Conservation (phyloP, 768 basidiomycete genomes). For the Termitomyces sp. region DNA sequence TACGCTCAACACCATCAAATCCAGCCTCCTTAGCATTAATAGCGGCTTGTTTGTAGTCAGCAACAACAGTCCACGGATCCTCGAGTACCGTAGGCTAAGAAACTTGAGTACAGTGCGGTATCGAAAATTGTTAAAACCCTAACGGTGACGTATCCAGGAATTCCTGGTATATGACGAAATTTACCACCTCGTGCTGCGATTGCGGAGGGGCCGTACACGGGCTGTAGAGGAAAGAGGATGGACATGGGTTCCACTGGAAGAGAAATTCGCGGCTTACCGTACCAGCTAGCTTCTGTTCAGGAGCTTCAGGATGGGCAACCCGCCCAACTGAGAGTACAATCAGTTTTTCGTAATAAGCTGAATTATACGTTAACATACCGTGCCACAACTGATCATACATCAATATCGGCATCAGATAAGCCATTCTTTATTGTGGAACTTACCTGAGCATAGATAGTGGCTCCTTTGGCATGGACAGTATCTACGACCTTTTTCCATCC, state of each 20-base stretch:
- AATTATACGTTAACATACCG: constrained; percentile 17
- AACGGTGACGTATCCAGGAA: constrained; percentile 34
- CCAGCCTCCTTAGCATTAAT: constrained; percentile 45
- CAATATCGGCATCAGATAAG: background rate
- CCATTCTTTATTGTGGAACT: background rate
- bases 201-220: constrained; percentile 39
- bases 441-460: constrained; percentile 40
- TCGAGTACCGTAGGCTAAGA: constrained; percentile 32
- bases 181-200: constrained; percentile 35
- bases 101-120: background rate
- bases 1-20: constrained; percentile 50
- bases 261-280: constrained; percentile 14
- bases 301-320: constrained; percentile 28
- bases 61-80: constrained; percentile 34
- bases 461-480: constrained; percentile 39
- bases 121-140: constrained; percentile 3
- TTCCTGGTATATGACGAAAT: constrained; percentile 32
- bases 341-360: background rate
- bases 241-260: background rate
- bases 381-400: constrained; percentile 27
- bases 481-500: constrained; percentile 43
- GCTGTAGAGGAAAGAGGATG: constrained; percentile 19
- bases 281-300: constrained; percentile 31
- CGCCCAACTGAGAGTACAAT: constrained; percentile 24
- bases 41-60: constrained; percentile 37